Evolutionary conservation across 2,329 filamentous ascomycete genomes (phyloP).

Genomic region (Aureobasidium sp.): DNA sequence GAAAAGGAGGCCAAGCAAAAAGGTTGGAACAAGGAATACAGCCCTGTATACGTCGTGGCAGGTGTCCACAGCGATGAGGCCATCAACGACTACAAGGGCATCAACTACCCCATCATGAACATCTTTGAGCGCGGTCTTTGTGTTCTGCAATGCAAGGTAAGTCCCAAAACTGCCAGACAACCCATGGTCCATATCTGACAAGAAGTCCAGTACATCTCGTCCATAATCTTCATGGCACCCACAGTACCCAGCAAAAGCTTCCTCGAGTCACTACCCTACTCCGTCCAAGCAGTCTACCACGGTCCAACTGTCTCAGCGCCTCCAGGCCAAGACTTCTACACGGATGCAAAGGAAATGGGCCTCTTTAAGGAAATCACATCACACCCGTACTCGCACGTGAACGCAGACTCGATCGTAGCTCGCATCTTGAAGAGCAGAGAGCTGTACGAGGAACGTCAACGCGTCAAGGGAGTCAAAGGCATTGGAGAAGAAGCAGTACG

Average conservation of each 20-base stretch:
- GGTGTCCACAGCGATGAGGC: conserved; percentile 92
- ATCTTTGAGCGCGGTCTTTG: conserved; percentile 93
- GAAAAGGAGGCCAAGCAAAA: conserved; percentile 56
- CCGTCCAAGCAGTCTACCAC: conserved; percentile 70
- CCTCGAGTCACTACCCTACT: conserved; percentile 48
- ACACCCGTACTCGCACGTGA: conserved; percentile 79
- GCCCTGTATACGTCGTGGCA: conserved; percentile 78
- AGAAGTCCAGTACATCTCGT: conserved; percentile 63
- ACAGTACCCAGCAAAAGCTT: conserved; percentile 77
- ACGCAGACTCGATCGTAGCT: conserved; percentile 84
- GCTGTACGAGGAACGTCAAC: conserved; percentile 85
- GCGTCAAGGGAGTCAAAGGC: conserved; percentile 81
- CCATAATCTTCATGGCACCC: conserved; percentile 81
- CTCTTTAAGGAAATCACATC: conserved; percentile 72
- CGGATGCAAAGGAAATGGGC: conserved; percentile 67
- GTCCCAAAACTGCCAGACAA: no score
- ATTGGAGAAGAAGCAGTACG: conserved; percentile 54
- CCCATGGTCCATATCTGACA: no score
- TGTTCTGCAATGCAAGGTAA: conserved; percentile 88
- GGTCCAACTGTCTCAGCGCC: conserved; percentile 91
- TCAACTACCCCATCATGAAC: conserved; percentile 99
- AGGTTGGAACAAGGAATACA: conserved; percentile 72
- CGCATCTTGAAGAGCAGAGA: conserved; percentile 80
- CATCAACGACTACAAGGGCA: conserved; percentile 92
- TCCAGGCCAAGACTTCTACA: conserved; percentile 48